A percentile compares a stretch with the other conserved stretches of the same genome.
Evolutionary conservation across 345 rosid genomes (phyloP).

Genomic region (Syzygium aromaticum): DNA sequence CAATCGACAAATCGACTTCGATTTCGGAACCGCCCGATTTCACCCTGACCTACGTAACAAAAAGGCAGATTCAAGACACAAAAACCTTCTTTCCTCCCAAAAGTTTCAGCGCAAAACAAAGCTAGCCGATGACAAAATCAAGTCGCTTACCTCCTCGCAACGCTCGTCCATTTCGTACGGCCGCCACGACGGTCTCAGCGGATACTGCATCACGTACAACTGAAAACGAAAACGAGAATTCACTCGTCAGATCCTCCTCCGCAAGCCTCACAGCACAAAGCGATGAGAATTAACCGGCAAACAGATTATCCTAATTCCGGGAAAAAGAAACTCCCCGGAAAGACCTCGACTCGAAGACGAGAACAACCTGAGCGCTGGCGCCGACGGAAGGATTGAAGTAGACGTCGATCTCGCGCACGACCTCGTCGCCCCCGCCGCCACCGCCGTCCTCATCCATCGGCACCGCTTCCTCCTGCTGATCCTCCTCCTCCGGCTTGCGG

Average conservation of each 20-base stretch:
- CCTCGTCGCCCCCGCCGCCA: constrained; percentile 33
- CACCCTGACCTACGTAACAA: constrained; percentile 66
- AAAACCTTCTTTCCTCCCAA: background rate
- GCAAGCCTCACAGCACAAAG: background rate
- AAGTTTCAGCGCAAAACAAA: background rate
- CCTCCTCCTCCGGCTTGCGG: constrained; percentile 1
- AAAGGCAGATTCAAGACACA: background rate
- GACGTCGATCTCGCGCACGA: constrained; percentile 77
- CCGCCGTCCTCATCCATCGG: constrained; percentile 10
- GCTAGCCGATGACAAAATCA: background rate
- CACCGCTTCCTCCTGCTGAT: background rate
- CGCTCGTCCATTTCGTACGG: constrained; percentile 81
- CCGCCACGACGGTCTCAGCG: constrained; percentile 78
- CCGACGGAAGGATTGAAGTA: constrained; percentile 53
- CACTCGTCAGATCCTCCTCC: background rate
- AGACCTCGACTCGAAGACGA: background rate
- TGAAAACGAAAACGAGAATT: constrained; percentile 16
- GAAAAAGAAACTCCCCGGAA: background rate
- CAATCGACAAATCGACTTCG: constrained; percentile 66
- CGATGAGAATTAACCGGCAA: background rate
- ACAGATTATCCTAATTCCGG: background rate
- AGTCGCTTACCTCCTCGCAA: constrained; percentile 54
- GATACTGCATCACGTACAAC: constrained; percentile 85
- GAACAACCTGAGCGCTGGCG: constrained; percentile 34
- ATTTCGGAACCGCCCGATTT: constrained; percentile 43